Base-by-base conservation (phyloP, 148 eudicot genomes). In the Vaccinium macrocarpon region DNA sequence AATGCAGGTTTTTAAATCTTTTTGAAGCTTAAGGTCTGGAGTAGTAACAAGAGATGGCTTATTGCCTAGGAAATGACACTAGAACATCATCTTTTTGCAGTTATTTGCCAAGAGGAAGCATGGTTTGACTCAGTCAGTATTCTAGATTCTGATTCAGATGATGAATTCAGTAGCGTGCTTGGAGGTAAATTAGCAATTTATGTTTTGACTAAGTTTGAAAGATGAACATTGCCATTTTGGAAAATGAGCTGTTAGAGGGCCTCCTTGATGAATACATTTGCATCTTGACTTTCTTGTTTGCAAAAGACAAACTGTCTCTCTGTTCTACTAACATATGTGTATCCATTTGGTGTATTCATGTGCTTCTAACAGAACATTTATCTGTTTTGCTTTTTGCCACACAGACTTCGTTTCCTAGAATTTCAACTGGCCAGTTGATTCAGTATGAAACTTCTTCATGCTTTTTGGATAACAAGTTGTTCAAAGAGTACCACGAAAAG, bases 131-230 rank as follows among this genome's bases (percentile, higher is more conserved):
- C 95, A 1, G 76, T 85, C 66, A 91, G 92, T 71, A 78, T 89
- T 71, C 70, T 92, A 83, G 95, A 91, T 79, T 91, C 93, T n/a
- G 95, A 92, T 52, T 89, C 95, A 27, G 95, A 92, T 86, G 95
- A 92, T 49, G 95, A 92, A 18, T 91, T 89, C 86, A 85, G 84
- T 78, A 91, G 95, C 75, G 95, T 90, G 56, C 81, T 84, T 82
- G 95, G 91, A 92, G 95, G 95, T 91, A 90, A 78, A 15, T 12
- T 15, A 8, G 55, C 52, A 62, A 57, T 21, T 21, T 82, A 18
- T 5, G 14, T 61, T 56, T 23, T 32, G 25, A 19, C n/a, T 0
- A 50, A 57, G 3, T 64, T 82, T 35, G 68, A 4, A 23, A 27
- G 27, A 52, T 52, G 6, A 81, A 27, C 51, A 10, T 27, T 49